A percentile compares a stretch with the other conserved stretches of the same genome.
These are phyloP conservation scores for Achaetomium macrosporum DNA, from an alignment of 2,329 filamentous ascomycete species.

Conservation along the genomic window DNA sequence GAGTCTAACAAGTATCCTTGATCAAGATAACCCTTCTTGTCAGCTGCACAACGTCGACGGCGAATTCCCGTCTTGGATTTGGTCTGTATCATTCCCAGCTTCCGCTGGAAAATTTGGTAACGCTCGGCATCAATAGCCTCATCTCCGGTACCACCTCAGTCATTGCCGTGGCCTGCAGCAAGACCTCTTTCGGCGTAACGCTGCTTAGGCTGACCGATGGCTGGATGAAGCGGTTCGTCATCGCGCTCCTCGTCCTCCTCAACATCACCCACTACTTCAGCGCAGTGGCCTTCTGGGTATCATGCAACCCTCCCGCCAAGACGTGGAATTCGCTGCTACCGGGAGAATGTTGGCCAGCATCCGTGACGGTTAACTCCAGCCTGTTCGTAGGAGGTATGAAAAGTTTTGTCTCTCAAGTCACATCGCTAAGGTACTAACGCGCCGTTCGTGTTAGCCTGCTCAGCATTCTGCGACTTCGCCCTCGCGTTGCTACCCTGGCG, in stretches of 20 bases:
- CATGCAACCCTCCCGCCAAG: slow-evolving; percentile 27
- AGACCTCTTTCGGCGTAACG: slow-evolving; percentile 35
- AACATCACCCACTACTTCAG: slow-evolving; percentile 29
- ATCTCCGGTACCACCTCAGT: slow-evolving; percentile 27
- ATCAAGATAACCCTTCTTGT: slow-evolving; percentile 15
- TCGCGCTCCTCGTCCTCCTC: slow-evolving; percentile 30
- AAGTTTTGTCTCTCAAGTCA: not conserved
- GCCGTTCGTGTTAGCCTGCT: slow-evolving; percentile 21
- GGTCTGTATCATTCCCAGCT: slow-evolving; percentile 15
- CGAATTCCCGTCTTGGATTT: slow-evolving; percentile 21
- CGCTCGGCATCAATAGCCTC: slow-evolving; percentile 17
- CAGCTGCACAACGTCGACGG: slow-evolving; percentile 13
- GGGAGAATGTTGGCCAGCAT: slow-evolving; percentile 26
- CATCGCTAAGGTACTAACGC: not conserved
- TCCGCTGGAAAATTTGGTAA: slow-evolving; percentile 13
- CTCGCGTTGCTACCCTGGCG: slow-evolving; percentile 30
- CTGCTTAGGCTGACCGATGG: slow-evolving; percentile 30
- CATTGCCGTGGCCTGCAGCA: slow-evolving; percentile 31
- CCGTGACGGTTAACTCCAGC: slow-evolving; percentile 22
- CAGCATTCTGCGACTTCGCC: slow-evolving; percentile 27
- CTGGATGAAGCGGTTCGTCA: slow-evolving; percentile 27
- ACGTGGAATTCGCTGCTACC: slow-evolving; percentile 22
- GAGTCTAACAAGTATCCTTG: not conserved
- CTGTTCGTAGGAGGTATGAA: slow-evolving; percentile 26
- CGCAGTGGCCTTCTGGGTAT: slow-evolving; percentile 27